Percentiles rank a stretch among this genome's conserved stretches.
Evolutionary conservation across 1,284 basidiomycete genomes (phyloP).

Genomic region (Sanghuangporus sanghuang): DNA sequence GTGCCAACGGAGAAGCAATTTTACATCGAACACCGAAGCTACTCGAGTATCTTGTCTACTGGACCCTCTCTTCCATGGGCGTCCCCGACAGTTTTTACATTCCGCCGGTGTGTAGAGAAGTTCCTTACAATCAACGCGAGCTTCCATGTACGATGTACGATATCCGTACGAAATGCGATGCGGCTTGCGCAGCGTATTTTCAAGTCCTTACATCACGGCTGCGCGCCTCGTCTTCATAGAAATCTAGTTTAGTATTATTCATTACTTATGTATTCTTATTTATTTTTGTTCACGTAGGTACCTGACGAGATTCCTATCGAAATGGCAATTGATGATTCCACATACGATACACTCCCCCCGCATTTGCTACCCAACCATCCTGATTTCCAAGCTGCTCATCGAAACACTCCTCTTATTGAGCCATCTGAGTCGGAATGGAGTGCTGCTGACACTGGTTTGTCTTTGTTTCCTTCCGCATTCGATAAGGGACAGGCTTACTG

Average conservation of each 20-base stretch:
- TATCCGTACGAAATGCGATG: slow-evolving; percentile 29
- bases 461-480: background rate
- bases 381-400: background rate
- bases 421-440: slow-evolving; percentile 9
- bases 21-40: slow-evolving; percentile 20
- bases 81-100: slow-evolving; percentile 8
- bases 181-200: slow-evolving; percentile 30
- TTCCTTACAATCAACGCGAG: slow-evolving; percentile 21
- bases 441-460: background rate
- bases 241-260: background rate
- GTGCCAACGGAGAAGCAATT: slow-evolving; percentile 13
- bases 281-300: slow-evolving; percentile 34
- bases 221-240: background rate
- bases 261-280: slow-evolving; percentile 14
- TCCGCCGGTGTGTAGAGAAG: slow-evolving; percentile 29
- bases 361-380: background rate
- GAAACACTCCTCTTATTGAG: background rate
- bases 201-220: slow-evolving; percentile 27
- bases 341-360: background rate
- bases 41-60: slow-evolving; percentile 27
- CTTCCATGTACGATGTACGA: slow-evolving; percentile 40
- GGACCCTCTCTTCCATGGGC: slow-evolving; percentile 26
- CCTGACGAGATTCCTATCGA: slow-evolving; percentile 34
- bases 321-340: slow-evolving; percentile 5
- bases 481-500: background rate